Percentiles rank a stretch among this genome's conserved stretches.
These are phyloP conservation scores for Tubosaeta sp. DNA, from an alignment of 768 basidiomycete genomes.

Conservation along the genomic window DNA sequence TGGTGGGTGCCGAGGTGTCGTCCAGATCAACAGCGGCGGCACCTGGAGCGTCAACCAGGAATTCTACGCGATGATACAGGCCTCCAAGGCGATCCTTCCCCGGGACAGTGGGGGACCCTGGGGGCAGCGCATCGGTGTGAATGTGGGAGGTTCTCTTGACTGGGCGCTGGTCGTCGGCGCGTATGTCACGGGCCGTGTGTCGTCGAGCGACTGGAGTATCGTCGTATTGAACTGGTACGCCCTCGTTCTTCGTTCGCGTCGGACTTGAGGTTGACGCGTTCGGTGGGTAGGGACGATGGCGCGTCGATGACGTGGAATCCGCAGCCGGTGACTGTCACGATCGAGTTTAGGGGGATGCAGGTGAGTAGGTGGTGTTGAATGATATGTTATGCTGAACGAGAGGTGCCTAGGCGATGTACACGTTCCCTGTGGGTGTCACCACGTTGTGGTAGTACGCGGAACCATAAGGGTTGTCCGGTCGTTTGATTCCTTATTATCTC, in stretches of 20 bases:
- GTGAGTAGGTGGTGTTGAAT: slow-evolving; percentile 26
- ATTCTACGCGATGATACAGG: slow-evolving; percentile 73
- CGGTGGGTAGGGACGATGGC: slow-evolving; percentile 42
- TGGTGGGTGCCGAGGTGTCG: slow-evolving; percentile 63
- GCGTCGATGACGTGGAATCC: slow-evolving; percentile 52
- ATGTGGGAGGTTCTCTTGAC: slow-evolving; percentile 49
- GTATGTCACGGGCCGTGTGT: slow-evolving; percentile 55
- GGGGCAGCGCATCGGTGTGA: slow-evolving; percentile 63
- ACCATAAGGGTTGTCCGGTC: slow-evolving; percentile 4
- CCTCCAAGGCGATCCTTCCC: slow-evolving; percentile 68
- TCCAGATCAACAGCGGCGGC: slow-evolving; percentile 60
- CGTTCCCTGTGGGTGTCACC: slow-evolving; percentile 73
- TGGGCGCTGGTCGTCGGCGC: slow-evolving; percentile 65
- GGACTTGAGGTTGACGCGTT: slow-evolving; percentile 1
- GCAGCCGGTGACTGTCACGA: slow-evolving; percentile 50
- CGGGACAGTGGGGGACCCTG: slow-evolving; percentile 64
- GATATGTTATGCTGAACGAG: background rate
- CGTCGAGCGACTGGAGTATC: slow-evolving; percentile 53
- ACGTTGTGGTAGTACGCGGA: slow-evolving; percentile 49
- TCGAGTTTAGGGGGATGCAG: slow-evolving; percentile 61
- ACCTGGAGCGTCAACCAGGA: slow-evolving; percentile 68
- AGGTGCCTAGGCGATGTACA: slow-evolving; percentile 52
- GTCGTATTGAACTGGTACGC: slow-evolving; percentile 68
- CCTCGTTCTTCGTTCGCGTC: background rate
- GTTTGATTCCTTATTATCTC: too few species aligned